Evolutionary conservation across 495 filamentous ascomycete genomes (phyloP).

Genomic region (Bryoglossum gracile): DNA sequence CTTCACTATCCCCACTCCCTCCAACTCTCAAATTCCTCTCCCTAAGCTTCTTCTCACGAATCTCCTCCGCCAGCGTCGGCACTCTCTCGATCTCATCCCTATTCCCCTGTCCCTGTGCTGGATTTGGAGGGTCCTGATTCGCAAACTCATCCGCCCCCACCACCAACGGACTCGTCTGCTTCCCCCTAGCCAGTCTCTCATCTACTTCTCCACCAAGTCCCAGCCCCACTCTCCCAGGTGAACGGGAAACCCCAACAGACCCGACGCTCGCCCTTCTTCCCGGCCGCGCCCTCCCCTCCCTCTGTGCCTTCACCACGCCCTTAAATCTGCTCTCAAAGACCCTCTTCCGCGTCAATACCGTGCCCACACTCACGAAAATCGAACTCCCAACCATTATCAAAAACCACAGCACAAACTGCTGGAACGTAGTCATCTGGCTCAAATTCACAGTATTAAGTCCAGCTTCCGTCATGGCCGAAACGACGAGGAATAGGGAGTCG

Average conservation of each 20-base stretch:
- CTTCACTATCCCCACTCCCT: too few relatives aligned
- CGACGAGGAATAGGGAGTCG: constrained; percentile 68
- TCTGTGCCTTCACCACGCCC: constrained; percentile 46
- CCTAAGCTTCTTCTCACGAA: too few relatives aligned
- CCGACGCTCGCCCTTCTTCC: constrained; percentile 7
- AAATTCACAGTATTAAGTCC: constrained; percentile 63
- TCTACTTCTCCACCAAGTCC: not conserved
- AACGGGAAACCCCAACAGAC: not conserved
- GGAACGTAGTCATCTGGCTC: constrained; percentile 67
- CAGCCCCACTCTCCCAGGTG: not conserved
- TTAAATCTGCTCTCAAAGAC: constrained; percentile 64
- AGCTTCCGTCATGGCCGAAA: constrained; percentile 68
- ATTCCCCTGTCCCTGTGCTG: too few relatives aligned
- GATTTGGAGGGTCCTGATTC: too few relatives aligned
- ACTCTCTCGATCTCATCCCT: too few relatives aligned
- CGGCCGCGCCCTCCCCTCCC: constrained; percentile 18
- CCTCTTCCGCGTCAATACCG: constrained; percentile 57
- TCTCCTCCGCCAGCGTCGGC: too few relatives aligned
- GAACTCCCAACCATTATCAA: constrained; percentile 67
- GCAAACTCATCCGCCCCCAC: too few relatives aligned
- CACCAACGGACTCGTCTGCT: too few relatives aligned
- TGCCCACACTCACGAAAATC: constrained; percentile 57
- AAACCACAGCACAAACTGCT: constrained; percentile 68
- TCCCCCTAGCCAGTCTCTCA: too few relatives aligned
- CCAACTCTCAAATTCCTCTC: too few relatives aligned